A percentile compares a stretch with the other conserved stretches of the same genome.
Conservation (phyloP, 2,329 filamentous ascomycete genomes). For the Parascedosporium putredinis region DNA sequence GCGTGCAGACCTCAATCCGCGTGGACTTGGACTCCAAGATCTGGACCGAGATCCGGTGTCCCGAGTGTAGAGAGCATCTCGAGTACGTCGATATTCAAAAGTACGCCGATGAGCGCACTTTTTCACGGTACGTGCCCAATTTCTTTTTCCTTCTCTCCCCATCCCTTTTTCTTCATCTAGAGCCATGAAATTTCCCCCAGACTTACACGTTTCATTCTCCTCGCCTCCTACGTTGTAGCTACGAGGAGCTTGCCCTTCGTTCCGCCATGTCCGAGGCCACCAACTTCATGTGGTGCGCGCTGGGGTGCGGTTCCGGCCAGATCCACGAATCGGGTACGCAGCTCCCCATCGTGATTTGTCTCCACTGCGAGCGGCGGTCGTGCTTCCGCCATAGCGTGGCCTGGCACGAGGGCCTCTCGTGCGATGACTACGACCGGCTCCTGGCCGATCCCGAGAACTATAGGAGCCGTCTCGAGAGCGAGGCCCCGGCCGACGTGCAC, state of each 20-base stretch:
- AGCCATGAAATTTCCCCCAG: no score
- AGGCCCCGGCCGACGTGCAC: slow-evolving; percentile 20
- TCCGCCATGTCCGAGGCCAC: slow-evolving; percentile 30
- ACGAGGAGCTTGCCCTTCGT: slow-evolving; percentile 32
- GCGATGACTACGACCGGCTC: slow-evolving; percentile 30
- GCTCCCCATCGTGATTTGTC: slow-evolving; percentile 31
- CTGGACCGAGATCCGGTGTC: slow-evolving; percentile 40
- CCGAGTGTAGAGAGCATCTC: slow-evolving; percentile 35
- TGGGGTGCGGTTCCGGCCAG: slow-evolving; percentile 40
- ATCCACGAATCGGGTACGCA: slow-evolving; percentile 31
- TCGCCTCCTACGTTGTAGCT: no score
- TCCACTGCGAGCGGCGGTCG: slow-evolving; percentile 26
- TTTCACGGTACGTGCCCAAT: slow-evolving; percentile 25
- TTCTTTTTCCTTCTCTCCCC: background rate
- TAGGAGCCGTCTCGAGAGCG: slow-evolving; percentile 25
- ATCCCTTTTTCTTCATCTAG: background rate
- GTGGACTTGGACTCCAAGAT: slow-evolving; percentile 22
- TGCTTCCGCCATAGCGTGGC: slow-evolving; percentile 31
- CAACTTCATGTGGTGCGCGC: slow-evolving; percentile 43
- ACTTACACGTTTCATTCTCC: no score
- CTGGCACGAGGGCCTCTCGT: slow-evolving; percentile 32
- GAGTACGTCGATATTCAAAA: slow-evolving; percentile 32
- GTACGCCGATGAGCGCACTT: slow-evolving; percentile 32
- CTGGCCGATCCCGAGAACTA: slow-evolving; percentile 28
- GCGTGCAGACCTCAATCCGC: slow-evolving; percentile 23